Conservation (phyloP, 257 asterid species). For the Nicotiana knightiana region DNA sequence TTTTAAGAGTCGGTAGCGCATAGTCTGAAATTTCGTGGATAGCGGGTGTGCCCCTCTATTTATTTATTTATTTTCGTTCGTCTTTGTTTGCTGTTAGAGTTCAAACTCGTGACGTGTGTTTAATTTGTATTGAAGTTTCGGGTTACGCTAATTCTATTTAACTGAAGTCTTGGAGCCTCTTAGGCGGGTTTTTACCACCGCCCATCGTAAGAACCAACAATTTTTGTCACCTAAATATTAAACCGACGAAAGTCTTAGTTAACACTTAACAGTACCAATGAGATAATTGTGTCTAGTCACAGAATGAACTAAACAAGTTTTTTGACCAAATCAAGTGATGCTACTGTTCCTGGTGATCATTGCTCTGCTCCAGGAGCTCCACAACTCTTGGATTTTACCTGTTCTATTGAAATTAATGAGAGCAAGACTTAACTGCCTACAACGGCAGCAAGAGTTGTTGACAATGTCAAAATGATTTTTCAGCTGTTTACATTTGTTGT, state of each 20-base stretch:
- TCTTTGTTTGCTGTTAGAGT: too few species aligned
- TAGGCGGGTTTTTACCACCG: not conserved
- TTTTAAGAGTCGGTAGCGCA: too few species aligned
- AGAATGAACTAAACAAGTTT: not conserved
- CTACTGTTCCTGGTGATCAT: not conserved
- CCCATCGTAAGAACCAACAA: not conserved
- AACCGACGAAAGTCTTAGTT: not conserved
- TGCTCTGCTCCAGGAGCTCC: not conserved
- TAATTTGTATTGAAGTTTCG: too few species aligned
- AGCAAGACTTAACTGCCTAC: not conserved
- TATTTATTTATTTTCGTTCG: too few species aligned
- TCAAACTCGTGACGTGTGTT: too few species aligned
- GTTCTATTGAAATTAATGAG: not conserved
- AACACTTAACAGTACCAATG: not conserved
- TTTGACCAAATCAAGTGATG: slow-evolving; percentile 3
- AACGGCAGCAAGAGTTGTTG: not conserved
- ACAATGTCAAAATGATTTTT: not conserved
- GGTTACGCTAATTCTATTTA: too few species aligned
- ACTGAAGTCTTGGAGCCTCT: too few species aligned
- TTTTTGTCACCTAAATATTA: not conserved
- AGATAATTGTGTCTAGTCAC: not conserved
- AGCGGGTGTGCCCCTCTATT: too few species aligned
- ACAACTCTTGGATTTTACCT: not conserved
- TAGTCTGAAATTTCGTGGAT: too few species aligned
- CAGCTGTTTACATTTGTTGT: not conserved